Conservation (phyloP, 805 yeast genomes). For the Yarrowia sp. region DNA sequence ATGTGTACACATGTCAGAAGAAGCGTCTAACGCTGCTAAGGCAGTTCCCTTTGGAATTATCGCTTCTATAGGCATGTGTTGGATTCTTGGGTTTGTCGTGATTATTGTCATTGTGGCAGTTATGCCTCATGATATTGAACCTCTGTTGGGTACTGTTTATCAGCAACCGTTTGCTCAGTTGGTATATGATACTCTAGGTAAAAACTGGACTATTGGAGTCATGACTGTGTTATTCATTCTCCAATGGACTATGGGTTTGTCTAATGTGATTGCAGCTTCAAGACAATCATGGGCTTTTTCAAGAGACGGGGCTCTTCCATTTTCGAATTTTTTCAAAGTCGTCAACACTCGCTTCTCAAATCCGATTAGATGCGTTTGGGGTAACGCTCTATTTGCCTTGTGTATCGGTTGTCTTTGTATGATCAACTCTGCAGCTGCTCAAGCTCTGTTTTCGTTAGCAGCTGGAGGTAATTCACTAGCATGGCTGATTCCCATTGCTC, state of each 20-base stretch:
- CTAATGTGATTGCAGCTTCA: background rate
- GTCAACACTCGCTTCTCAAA: background rate
- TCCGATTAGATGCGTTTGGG: background rate
- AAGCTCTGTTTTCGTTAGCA: background rate
- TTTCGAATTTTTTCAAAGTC: background rate
- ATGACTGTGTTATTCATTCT: background rate
- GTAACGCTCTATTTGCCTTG: background rate
- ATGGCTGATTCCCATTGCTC: background rate
- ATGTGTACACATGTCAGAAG: background rate
- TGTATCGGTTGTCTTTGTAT: background rate
- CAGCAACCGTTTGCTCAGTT: constrained; percentile 3
- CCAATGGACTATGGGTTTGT: background rate
- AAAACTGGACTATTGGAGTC: background rate
- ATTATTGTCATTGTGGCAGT: background rate
- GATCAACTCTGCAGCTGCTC: background rate
- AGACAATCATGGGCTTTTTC: constrained; percentile 2
- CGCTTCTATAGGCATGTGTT: background rate
- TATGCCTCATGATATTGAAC: background rate
- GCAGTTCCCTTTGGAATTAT: constrained; percentile 1
- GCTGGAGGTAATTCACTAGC: background rate
- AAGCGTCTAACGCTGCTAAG: background rate
- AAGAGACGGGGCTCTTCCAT: background rate
- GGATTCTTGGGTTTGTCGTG: background rate
- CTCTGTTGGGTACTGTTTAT: background rate
- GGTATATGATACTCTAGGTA: background rate